These are phyloP conservation scores for Apiospora kogelbergensis DNA, from an alignment of 2,329 filamentous ascomycete genomes.

Conservation along the genomic window DNA sequence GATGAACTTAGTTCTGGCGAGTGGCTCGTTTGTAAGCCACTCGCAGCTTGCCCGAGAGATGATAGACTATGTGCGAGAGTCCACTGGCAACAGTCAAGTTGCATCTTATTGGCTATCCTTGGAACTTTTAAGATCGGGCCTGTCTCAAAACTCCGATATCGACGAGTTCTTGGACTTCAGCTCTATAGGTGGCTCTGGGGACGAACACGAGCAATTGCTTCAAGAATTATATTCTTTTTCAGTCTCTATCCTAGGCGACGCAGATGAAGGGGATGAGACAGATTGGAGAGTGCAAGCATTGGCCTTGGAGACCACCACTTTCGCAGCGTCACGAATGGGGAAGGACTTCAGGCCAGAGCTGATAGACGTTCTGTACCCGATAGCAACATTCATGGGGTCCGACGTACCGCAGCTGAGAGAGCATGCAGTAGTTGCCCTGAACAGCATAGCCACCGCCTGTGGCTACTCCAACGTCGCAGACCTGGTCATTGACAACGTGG, in stretches of 20 bases:
- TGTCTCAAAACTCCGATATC: constrained; percentile 51
- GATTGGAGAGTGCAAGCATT: constrained; percentile 78
- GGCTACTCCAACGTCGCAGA: constrained; percentile 73
- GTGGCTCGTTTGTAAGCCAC: constrained; percentile 59
- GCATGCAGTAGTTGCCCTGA: constrained; percentile 82
- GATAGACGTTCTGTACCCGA: constrained; percentile 86
- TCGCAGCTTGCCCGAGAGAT: constrained; percentile 64
- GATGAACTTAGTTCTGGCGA: constrained; percentile 53
- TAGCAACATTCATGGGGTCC: constrained; percentile 86
- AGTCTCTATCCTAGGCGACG: constrained; percentile 58
- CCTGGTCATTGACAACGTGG: constrained; percentile 85
- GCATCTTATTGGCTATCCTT: constrained; percentile 81
- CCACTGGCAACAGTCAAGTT: constrained; percentile 58
- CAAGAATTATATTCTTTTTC: constrained; percentile 71
- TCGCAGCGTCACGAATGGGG: constrained; percentile 68
- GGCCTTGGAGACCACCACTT: constrained; percentile 76
- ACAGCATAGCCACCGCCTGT: constrained; percentile 74
- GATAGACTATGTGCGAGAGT: constrained; percentile 60
- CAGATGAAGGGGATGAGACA: constrained; percentile 44
- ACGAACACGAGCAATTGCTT: constrained; percentile 48
- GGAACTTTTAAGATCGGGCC: constrained; percentile 63
- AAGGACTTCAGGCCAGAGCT: constrained; percentile 77
- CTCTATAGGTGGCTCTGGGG: constrained; percentile 33
- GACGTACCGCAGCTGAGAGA: constrained; percentile 65
- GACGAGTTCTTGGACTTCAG: constrained; percentile 67